Percentiles rank a stretch among this genome's conserved stretches.
These are phyloP conservation scores for Ceratobasidium sp. DNA, from an alignment of 1,284 basidiomycete species.

Conservation along the genomic window DNA sequence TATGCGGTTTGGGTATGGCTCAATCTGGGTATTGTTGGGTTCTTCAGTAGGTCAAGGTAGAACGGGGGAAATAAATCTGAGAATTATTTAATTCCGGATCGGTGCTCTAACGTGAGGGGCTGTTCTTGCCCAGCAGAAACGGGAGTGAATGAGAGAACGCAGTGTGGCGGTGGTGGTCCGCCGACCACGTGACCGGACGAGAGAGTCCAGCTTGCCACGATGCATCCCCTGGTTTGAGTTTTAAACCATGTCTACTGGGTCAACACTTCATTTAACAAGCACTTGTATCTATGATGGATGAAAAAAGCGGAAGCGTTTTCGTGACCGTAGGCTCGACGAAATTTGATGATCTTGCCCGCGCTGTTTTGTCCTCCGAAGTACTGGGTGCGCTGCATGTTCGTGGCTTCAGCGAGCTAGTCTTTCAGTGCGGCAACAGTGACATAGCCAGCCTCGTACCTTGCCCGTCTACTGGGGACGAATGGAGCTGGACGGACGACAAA, in stretches of 20 bases:
- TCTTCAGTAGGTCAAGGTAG: background rate
- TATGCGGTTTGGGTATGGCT: constrained; percentile 1
- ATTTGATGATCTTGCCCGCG: constrained; percentile 76
- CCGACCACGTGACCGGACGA: no score
- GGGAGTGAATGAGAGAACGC: background rate
- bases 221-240: background rate
- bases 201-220: background rate
- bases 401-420: constrained; percentile 65
- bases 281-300: background rate
- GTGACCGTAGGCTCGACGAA: constrained; percentile 91
- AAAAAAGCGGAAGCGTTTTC: constrained; percentile 59
- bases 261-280: background rate
- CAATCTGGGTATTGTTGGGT: background rate
- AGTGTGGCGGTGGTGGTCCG: background rate
- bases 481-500: constrained; percentile 32
- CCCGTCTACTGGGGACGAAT: constrained; percentile 51
- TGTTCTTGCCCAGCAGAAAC: background rate
- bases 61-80: background rate
- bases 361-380: constrained; percentile 64
- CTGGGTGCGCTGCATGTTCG: constrained; percentile 61
- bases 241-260: background rate
- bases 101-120: background rate
- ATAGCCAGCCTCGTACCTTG: constrained; percentile 48
- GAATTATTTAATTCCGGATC: background rate
- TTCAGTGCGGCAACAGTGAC: constrained; percentile 74